Evolutionary conservation across 2,329 filamentous ascomycete genomes (phyloP).

Genomic region (Juglanconis sp.): DNA sequence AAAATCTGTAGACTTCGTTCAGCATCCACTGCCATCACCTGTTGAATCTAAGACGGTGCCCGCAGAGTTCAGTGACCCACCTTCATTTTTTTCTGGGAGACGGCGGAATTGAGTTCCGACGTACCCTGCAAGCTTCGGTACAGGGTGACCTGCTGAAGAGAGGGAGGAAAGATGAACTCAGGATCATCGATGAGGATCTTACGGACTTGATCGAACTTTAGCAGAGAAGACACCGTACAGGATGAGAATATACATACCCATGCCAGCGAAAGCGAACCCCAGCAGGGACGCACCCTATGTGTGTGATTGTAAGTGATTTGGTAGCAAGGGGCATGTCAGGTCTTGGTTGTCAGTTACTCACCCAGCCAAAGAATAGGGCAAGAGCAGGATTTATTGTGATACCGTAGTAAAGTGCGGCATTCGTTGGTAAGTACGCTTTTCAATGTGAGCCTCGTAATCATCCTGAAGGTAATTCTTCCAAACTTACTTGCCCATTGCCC

Average conservation of each 20-base stretch:
- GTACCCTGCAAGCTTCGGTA: slow-evolving; percentile 21
- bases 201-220: slow-evolving; percentile 12
- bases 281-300: slow-evolving; percentile 19
- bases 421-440: slow-evolving; percentile 15
- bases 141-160: slow-evolving; percentile 20
- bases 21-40: neutral
- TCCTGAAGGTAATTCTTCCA: neutral
- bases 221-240: neutral
- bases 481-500: slow-evolving; percentile 19
- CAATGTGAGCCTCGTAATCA: neutral
- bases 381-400: slow-evolving; percentile 21
- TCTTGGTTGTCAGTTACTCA: neutral
- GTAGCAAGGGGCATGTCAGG: neutral
- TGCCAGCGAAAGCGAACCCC: slow-evolving; percentile 21
- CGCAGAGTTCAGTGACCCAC: neutral
- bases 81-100: slow-evolving; percentile 11
- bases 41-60: neutral
- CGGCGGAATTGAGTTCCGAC: slow-evolving; percentile 1
- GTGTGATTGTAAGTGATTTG: neutral
- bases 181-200: slow-evolving; percentile 21
- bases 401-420: slow-evolving; percentile 20
- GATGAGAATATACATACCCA: slow-evolving; percentile 8
- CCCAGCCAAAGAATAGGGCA: slow-evolving; percentile 20
- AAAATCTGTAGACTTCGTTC: slow-evolving; percentile 10
- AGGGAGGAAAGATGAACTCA: slow-evolving; percentile 21